Evolutionary conservation across 1,139 yeast species (phyloP).

Genomic region (Barnettozyma hawaiiensis): DNA sequence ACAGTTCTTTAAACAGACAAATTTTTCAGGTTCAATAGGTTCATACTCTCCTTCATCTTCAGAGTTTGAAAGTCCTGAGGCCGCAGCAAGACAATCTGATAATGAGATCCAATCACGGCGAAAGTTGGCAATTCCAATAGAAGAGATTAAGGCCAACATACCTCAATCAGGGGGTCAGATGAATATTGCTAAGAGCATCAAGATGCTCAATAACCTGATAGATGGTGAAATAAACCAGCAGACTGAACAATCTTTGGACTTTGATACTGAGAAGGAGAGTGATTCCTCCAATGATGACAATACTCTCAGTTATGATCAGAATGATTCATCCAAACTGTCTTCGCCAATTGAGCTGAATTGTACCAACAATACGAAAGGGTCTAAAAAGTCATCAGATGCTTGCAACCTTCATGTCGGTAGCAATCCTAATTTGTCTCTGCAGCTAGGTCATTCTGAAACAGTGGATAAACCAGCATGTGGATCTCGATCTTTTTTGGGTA

Average conservation of each 20-base stretch:
- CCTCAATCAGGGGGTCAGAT: constrained; percentile 25
- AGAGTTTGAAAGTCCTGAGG: constrained; percentile 29
- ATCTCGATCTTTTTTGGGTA: neutral
- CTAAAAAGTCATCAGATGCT: neutral
- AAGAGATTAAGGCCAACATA: constrained; percentile 20
- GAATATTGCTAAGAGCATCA: constrained; percentile 26
- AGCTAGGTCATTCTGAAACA: constrained; percentile 17
- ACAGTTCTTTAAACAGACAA: constrained; percentile 18
- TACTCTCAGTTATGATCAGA: constrained; percentile 4
- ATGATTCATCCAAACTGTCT: constrained; percentile 12
- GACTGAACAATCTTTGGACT: neutral
- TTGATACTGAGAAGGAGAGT: constrained; percentile 9
- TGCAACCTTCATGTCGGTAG: constrained; percentile 4
- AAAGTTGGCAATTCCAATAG: constrained; percentile 7
- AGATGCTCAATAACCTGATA: constrained; percentile 25
- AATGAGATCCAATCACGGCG: constrained; percentile 5
- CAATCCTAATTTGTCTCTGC: constrained; percentile 20
- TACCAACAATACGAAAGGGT: constrained; percentile 3
- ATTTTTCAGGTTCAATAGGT: constrained; percentile 32
- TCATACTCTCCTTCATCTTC: constrained; percentile 40
- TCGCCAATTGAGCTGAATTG: constrained; percentile 19
- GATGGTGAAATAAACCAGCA: constrained; percentile 20
- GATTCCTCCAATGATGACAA: constrained; percentile 6
- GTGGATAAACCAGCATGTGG: constrained; percentile 9
- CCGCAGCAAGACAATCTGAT: constrained; percentile 18